Evolutionary conservation across 768 basidiomycete species (phyloP), one percentile per base, ranked within the genome.

Genomic region (Rhizopogon salebrosus): DNA sequence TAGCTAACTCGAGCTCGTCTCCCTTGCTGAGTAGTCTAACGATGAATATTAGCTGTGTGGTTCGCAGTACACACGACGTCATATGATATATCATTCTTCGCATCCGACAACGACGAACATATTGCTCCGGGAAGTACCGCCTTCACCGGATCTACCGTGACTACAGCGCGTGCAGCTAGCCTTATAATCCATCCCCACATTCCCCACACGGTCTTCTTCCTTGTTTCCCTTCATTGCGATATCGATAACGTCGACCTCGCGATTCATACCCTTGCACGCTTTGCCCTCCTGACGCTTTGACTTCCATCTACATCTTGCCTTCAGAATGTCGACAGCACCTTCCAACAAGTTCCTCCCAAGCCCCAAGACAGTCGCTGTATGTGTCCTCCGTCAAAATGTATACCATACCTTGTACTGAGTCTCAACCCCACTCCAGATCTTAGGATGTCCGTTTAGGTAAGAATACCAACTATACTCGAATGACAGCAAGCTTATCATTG

Each of bases 371-470:
- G 77, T 83, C 36, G 89, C 89, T 46, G 92, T 94, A 65, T 69
- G 90, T 80, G n/a, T 11, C 39, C n/a, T 36, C n/a, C 18, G 18
- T 40, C 22, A 24, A 48, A 37, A 18, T 22, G 5, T 26, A 6
- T 45, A 16, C 27, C 29, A 20, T 16, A 10, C 37, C n/a, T 18
- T n/a, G 11, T 9, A n/a, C 56, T 61, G 49, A 63, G 8, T 43
- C 54, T 54, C 27, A 50, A 35, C 35, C 43, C 8, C 11, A 13
- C n/a, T n/a, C 35, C 56, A 94, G 87, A 89, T 98, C 62, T 85
- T 98, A 26, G 93, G 92, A 24, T 97, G 94, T 72, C 95, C 95
- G 14, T 97, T 97, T 79, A 92, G 89, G 93, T 92, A 62, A 66
- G 82, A 6, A 26, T 37, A 13, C 2, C 45, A 18, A 3, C 20